These are phyloP conservation scores for Aspergillus nomiae DNA, from an alignment of 2,329 filamentous ascomycete genomes.

Conservation along the genomic window DNA sequence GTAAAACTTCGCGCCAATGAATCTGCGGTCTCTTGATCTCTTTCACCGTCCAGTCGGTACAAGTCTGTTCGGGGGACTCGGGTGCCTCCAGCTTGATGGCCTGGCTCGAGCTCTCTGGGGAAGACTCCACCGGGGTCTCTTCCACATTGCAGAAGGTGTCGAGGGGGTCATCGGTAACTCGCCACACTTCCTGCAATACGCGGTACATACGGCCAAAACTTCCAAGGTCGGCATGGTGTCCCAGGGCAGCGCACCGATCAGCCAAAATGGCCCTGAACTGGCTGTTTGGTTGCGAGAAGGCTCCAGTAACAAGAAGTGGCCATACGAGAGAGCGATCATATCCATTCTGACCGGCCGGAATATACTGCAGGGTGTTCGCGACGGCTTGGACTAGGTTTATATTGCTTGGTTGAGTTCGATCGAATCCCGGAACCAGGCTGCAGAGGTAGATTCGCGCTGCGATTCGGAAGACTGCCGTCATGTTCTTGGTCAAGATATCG, in stretches of 20 bases:
- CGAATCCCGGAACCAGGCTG: conserved; percentile 87
- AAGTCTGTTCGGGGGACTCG: conserved; percentile 16
- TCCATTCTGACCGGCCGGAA: conserved; percentile 77
- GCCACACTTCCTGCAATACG: conserved; percentile 82
- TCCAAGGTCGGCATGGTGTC: conserved; percentile 75
- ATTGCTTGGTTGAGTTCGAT: conserved; percentile 71
- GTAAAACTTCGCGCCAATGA: conserved; percentile 95
- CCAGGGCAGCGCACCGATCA: conserved; percentile 72
- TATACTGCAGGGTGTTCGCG: conserved; percentile 73
- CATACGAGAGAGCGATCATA: conserved; percentile 91
- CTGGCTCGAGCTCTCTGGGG: conserved; percentile 7
- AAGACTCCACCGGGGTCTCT: conserved; percentile 9
- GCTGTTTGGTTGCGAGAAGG: conserved; percentile 71
- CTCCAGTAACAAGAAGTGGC: conserved; percentile 87
- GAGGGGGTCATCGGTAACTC: conserved; percentile 64
- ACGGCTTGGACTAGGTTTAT: conserved; percentile 77
- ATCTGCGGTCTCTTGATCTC: conserved; percentile 60
- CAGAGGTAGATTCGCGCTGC: conserved; percentile 96
- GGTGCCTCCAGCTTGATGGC: conserved; percentile 25
- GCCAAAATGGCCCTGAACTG: conserved; percentile 76
- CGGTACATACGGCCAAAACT: conserved; percentile 82
- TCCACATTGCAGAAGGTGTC: conserved; percentile 13
- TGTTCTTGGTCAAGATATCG: conserved; percentile 81
- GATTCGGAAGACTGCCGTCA: conserved; percentile 86
- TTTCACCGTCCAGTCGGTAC: conserved; percentile 15